phyloP scores from a whole-genome alignment of 768 basidiomycete species.

The Chalciporus sphaerocephalus region DNA sequence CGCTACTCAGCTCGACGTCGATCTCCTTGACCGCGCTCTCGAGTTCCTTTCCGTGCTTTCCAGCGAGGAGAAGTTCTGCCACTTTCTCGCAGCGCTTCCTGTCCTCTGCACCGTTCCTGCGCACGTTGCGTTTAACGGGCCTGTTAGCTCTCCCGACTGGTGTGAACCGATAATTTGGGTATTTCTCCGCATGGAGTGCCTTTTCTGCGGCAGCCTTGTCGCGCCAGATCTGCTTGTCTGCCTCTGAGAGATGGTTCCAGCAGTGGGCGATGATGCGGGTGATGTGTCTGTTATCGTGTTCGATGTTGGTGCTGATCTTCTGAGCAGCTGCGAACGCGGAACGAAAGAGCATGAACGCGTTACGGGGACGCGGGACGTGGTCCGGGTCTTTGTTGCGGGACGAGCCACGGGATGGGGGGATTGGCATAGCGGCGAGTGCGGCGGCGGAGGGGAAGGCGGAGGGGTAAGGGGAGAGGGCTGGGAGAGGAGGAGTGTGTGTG shows the following conservation, averaged over 20 bases:
- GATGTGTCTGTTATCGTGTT: constrained; percentile 56
- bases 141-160: constrained; percentile 43
- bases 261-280: constrained; percentile 51
- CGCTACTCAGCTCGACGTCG: constrained; percentile 7
- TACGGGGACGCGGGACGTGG: constrained; percentile 38
- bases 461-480: background rate
- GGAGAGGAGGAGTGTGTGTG: background rate
- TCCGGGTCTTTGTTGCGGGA: constrained; percentile 36
- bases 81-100: constrained; percentile 46
- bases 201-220: constrained; percentile 51
- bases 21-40: constrained; percentile 41
- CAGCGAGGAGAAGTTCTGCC: constrained; percentile 47
- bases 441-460: constrained; percentile 16
- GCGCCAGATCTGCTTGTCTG: constrained; percentile 49
- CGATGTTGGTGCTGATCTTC: constrained; percentile 44
- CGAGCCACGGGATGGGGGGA: constrained; percentile 27
- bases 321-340: constrained; percentile 54
- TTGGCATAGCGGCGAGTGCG: constrained; percentile 25
- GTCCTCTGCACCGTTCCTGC: constrained; percentile 47
- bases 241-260: constrained; percentile 51
- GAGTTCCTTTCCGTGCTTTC: constrained; percentile 48
- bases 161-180: constrained; percentile 54
- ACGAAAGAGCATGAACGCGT: constrained; percentile 55
- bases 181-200: constrained; percentile 40
- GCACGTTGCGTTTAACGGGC: constrained; percentile 47